Evolutionary conservation across 2,329 filamentous ascomycete species (phyloP), one percentile per base, ranked within the genome.

Genomic region (Fusarium praegraminearum): DNA sequence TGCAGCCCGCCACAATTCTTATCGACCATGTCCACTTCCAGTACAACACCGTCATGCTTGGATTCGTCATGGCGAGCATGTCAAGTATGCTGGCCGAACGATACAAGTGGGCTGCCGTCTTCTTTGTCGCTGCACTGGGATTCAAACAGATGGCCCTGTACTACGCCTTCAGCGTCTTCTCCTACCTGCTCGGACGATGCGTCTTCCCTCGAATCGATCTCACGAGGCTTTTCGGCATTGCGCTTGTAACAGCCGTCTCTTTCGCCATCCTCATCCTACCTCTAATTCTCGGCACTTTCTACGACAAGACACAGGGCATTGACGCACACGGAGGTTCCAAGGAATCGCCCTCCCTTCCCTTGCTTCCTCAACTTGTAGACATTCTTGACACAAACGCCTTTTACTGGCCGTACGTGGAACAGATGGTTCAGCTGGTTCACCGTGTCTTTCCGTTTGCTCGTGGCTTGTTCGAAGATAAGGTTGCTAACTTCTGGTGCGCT

Each of bases 111-210:
- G 89, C 93, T 28, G 94, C 93, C 67, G 88, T 97, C 62, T 97
- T 97, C 83, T 99, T 99, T 74, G 96, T 99, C 9, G 89, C 88
- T 18, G 93, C 95, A 5, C 84, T 99, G n/a, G 93, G 93, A 8
- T 99, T 98, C 85, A 99, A 99, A 84, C 96, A 99, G 80, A 99
- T 99, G 97, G 95, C 95, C 1, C 85, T 99, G 18, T 99, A 98
- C 82, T 99, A 98, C 80, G 94, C 97, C 5, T 94, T 97, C 16
- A 90, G 91, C 22, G 90, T 98, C 60, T 98, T 98, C 78, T 91
- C 93, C 33, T 99, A 94, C 76, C 89, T 99, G 3, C 84, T 98
- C 1, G 96, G 95, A 11, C 89, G 90, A 75, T 98, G 94, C 76
- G 74, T 97, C n/a, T 91, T 90, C 68, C 94, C 94, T 1, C 84